Percentiles rank a stretch among this genome's conserved stretches.
phyloP scores from a whole-genome alignment of 1,284 basidiomycete species.

The Golubevia pallescens region DNA sequence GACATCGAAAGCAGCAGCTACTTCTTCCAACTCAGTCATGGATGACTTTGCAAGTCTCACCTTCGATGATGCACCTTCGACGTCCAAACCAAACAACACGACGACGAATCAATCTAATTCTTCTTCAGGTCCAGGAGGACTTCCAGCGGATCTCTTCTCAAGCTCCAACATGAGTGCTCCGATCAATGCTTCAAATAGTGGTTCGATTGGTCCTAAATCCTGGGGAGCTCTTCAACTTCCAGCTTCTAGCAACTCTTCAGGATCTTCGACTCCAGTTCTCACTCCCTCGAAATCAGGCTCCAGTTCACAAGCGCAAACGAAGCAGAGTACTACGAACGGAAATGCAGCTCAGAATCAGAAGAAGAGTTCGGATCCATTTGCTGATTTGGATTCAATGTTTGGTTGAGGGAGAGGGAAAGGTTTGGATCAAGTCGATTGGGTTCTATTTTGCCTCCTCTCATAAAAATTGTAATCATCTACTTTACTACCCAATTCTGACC shows the following conservation, averaged over 20 bases:
- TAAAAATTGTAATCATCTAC: too few species aligned
- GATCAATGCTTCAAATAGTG: neutral
- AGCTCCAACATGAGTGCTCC: constrained; percentile 16
- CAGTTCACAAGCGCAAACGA: neutral
- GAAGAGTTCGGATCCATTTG: constrained; percentile 41
- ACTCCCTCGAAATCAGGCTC: neutral
- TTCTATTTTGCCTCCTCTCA: too few species aligned
- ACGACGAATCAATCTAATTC: constrained; percentile 14
- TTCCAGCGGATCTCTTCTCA: constrained; percentile 25
- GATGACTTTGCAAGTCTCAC: constrained; percentile 56
- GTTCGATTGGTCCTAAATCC: constrained; percentile 21
- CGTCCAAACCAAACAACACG: neutral
- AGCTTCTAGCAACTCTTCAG: neutral
- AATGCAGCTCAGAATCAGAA: constrained; percentile 1
- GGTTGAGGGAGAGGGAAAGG: constrained; percentile 20
- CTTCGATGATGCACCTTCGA: constrained; percentile 25
- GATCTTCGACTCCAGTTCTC: constrained; percentile 4
- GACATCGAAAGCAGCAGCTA: neutral
- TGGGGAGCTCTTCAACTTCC: constrained; percentile 49
- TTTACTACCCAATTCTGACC: too few species aligned
- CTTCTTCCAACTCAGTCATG: constrained; percentile 11
- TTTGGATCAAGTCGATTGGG: too few species aligned
- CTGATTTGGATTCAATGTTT: constrained; percentile 48
- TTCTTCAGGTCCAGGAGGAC: constrained; percentile 8
- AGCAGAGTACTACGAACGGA: constrained; percentile 8